Evolutionary conservation across 2,329 filamentous ascomycete species (phyloP), one percentile per base, ranked within the genome.

Genomic region (Monilinia fructigena): DNA sequence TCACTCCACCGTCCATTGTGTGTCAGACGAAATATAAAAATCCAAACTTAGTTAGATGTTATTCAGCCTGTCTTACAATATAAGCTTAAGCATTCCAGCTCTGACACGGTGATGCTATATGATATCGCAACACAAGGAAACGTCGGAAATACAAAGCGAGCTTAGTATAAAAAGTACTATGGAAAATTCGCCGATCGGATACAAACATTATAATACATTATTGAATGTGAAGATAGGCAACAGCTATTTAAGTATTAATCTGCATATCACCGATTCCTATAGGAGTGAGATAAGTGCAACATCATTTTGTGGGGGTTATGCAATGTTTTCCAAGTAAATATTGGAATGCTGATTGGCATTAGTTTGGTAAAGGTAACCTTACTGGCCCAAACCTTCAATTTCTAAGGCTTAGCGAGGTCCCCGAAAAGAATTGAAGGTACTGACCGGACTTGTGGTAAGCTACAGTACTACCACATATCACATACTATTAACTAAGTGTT

Each of bases 171-270:
- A 42, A 11, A n/a, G 12, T 26, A 65, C 10, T 65, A 52, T 52
- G 54, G 42, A 59, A 28, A 65, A 65, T 42, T 59, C 54, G 63
- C 63, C 63, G 63, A 65, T 28, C 63, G 63, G 63, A 65, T 65
- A 65, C 42, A 42, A 59, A 65, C 28, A 28, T 58, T 63, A 63
- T 61, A 53, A 6, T 28, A 40, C 20, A 54, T 53, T 54, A 28
- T 10, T 16, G n/a, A 35, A 45, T 58, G 40, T 40, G 6, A 53
- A 53, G 47, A 8, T 26, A 55, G 42, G 28, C n/a, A 47, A 45
- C 42, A 48, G 54, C 28, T 55, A 20, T 28, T 47, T 20, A n/a
- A 35, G 45, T 6, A 35, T 59, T 12, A 28, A 52, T 18, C 54
- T 60, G 47, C 63, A 65, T 35, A 35, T 60, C 55, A 47, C 63